Evolutionary conservation across 345 rosid species (phyloP), one percentile per base, ranked within the genome.

Genomic region (Lepidium africanum): DNA sequence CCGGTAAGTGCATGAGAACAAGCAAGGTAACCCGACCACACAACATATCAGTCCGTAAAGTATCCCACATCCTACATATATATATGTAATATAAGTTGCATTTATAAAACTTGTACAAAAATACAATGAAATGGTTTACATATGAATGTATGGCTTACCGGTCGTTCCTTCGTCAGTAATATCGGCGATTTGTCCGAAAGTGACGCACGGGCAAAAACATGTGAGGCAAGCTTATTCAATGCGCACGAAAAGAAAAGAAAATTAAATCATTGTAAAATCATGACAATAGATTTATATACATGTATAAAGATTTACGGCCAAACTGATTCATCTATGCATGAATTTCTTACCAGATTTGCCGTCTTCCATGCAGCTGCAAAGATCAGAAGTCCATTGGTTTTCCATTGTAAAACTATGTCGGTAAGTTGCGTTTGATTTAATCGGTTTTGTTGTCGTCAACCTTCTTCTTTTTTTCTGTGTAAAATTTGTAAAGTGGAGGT

Each of bases 141-240:
- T 54, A 33, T 51, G 13, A 8, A 63, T 61, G 7, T 17, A 40
- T 36, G 7, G 75, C 80, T 77, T 72, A 85, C 84, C 32, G 6
- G 75, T 69, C 2, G 54, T 71, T 43, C 96, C 96, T 14, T 83
- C 76, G 63, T 89, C 90, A 9, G 78, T 53, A 38, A 89, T 83
- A 67, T 89, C 83, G 10, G 92, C 87, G 35, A 89, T 59, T 73
- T 85, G 86, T 32, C 96, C 88, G 41, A 85, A 73, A 30, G 71
- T 58, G 54, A 73, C 33, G 46, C 77, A 73, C 3, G 77, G 77
- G 1, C 25, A 58, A 7, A 58, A 57, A 21, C 47, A 40, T 50
- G 77, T 65, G 51, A 65, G 39, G 54, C 65, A 65, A 58, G 9
- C 77, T 65, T 49, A 72, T 40, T 11, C 47, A 40, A n/a, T 38